Evolutionary conservation across 108 stramenopile species (phyloP).

Genomic region (Craspedostauros australis): DNA sequence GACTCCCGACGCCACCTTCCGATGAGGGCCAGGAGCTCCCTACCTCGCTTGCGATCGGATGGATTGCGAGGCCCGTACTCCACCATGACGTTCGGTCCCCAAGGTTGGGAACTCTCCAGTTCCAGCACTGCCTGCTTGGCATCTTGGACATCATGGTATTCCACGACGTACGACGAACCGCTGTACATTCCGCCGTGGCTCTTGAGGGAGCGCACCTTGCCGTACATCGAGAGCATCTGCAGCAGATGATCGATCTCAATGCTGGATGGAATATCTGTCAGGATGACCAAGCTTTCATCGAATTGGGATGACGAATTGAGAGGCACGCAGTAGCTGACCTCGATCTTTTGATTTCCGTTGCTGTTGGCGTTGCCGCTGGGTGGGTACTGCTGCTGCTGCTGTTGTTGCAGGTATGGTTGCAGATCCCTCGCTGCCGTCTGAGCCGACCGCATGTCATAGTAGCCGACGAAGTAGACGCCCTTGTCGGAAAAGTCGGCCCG

Average conservation of each 20-base stretch:
- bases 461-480: conserved; percentile 76
- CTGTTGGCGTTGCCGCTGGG: conserved; percentile 15
- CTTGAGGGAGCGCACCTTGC: conserved; percentile 62
- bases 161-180: conserved; percentile 59
- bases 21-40: conserved; percentile 67
- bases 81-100: conserved; percentile 60
- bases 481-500: conserved; percentile 63
- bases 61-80: conserved; percentile 57
- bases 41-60: conserved; percentile 66
- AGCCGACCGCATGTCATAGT: conserved; percentile 76
- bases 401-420: conserved; percentile 19
- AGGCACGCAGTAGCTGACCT: conserved; percentile 76
- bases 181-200: conserved; percentile 29
- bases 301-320: conserved; percentile 69
- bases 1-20: conserved; percentile 81
- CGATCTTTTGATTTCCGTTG: too few relatives aligned
- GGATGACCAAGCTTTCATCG: conserved; percentile 73
- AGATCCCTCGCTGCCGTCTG: conserved; percentile 73
- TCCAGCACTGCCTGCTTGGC: conserved; percentile 82
- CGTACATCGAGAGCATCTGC: conserved; percentile 59
- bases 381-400: conserved; percentile 8
- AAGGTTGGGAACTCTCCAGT: conserved; percentile 73
- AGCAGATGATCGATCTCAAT: conserved; percentile 54
- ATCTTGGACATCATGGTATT: conserved; percentile 86
- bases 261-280: conserved; percentile 57